Percentiles rank a stretch among this genome's conserved stretches.
Conservation (phyloP, 139 green algal genomes). For the Picochlorum costavermella region DNA sequence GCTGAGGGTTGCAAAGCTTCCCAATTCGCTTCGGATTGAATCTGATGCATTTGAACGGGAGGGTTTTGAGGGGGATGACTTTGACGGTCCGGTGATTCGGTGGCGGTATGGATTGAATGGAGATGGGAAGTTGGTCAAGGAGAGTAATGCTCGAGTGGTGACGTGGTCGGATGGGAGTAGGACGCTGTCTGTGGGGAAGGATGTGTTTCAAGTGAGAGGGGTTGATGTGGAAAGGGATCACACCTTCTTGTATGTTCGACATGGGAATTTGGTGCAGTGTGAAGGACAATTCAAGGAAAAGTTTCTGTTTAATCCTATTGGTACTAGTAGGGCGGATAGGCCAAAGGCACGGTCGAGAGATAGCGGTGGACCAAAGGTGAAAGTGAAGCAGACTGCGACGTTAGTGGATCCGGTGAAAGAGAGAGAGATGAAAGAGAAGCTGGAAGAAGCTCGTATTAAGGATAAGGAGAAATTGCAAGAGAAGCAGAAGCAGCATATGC, state of each 20-base stretch:
- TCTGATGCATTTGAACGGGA: constrained; percentile 46
- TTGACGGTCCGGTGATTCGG: constrained; percentile 35
- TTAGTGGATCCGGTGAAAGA: constrained; percentile 29
- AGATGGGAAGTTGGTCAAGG: constrained; percentile 20
- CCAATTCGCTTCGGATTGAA: constrained; percentile 61
- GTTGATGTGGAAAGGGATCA: constrained; percentile 46
- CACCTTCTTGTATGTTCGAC: constrained; percentile 47
- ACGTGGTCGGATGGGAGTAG: constrained; percentile 66
- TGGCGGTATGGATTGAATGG: constrained; percentile 30
- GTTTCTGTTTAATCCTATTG: constrained; percentile 55
- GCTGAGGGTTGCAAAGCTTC: constrained; percentile 37
- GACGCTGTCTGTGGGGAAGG: constrained; percentile 63
- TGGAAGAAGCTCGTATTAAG: constrained; percentile 32
- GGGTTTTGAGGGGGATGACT: constrained; percentile 38
- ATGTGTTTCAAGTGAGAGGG: constrained; percentile 60
- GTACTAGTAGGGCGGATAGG: constrained; percentile 41
- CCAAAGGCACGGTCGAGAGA: constrained; percentile 52
- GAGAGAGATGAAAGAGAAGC: constrained; percentile 30
- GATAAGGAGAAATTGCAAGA: constrained; percentile 23
- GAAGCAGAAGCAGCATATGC: constrained; percentile 30
- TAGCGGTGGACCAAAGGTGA: constrained; percentile 18
- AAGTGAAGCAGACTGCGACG: constrained; percentile 29
- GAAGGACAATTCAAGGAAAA: constrained; percentile 54
- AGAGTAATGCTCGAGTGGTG: constrained; percentile 73
- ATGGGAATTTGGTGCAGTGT: constrained; percentile 44